These are phyloP conservation scores for Lachnellula willkommii DNA, from an alignment of 2,329 filamentous ascomycete genomes.

Conservation along the genomic window DNA sequence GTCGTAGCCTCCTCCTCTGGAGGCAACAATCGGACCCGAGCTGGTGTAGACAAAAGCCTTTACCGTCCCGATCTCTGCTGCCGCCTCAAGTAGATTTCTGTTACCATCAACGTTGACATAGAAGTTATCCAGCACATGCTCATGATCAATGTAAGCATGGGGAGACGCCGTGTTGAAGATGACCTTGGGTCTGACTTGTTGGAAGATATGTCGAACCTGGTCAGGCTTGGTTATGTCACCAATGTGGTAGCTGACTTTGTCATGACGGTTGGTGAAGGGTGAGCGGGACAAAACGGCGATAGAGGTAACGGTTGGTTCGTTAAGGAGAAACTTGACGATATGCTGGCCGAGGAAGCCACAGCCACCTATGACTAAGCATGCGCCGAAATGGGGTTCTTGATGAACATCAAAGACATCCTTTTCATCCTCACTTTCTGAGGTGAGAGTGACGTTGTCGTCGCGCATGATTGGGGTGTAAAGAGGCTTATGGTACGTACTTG, in stretches of 20 bases:
- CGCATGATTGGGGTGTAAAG: too few species aligned
- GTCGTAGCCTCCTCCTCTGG: constrained; percentile 16
- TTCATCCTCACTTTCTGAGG: background rate
- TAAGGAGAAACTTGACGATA: constrained; percentile 42
- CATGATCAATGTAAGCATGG: constrained; percentile 31
- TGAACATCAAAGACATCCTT: constrained; percentile 2
- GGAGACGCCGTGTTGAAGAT: constrained; percentile 47
- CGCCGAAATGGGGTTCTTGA: constrained; percentile 5
- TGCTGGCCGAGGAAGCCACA: constrained; percentile 47
- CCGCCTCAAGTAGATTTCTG: constrained; percentile 41
- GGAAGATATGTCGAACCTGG: constrained; percentile 38
- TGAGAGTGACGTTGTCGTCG: too few species aligned
- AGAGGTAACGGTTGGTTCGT: constrained; percentile 35
- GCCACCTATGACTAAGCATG: constrained; percentile 41
- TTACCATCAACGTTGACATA: constrained; percentile 49
- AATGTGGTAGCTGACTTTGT: constrained; percentile 41
- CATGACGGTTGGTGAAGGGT: constrained; percentile 33
- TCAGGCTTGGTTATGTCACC: constrained; percentile 44
- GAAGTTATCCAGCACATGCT: constrained; percentile 15
- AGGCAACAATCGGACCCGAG: constrained; percentile 19
- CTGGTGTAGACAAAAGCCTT: constrained; percentile 30
- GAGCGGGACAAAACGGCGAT: constrained; percentile 43
- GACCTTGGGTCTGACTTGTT: constrained; percentile 39
- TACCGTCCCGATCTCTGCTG: constrained; percentile 43
- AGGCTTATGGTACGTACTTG: too few species aligned